Conservation (phyloP, 371 early-diverging fungal species). For the Entomophthora muscae region DNA sequence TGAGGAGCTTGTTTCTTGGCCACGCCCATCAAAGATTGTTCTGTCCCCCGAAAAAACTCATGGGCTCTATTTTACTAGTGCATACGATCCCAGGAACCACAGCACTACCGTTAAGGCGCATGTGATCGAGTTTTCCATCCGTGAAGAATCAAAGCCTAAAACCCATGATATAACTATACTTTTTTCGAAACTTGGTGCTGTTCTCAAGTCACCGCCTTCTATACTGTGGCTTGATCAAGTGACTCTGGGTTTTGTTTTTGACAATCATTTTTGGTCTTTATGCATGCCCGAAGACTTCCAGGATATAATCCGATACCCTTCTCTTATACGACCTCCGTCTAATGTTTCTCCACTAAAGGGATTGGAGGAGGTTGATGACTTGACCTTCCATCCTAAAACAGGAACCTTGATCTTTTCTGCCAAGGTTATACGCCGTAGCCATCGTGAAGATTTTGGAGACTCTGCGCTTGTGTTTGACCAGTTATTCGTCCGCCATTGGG, state of each 20-base stretch:
- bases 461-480: slow-evolving; percentile 32
- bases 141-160: not conserved
- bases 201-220: too few relatives aligned
- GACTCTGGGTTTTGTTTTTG: not conserved
- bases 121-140: not conserved
- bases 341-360: not conserved
- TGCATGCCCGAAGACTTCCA: not conserved
- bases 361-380: not conserved
- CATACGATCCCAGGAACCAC: not conserved
- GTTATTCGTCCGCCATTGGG: slow-evolving; percentile 59
- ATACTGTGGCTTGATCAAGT: not conserved
- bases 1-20: not conserved
- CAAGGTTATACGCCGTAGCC: not conserved
- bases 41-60: not conserved
- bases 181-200: not conserved
- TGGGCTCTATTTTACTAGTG: slow-evolving; percentile 1
- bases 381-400: not conserved
- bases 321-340: not conserved
- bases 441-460: slow-evolving; percentile 13
- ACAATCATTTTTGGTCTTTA: not conserved
- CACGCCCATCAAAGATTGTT: not conserved
- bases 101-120: not conserved
- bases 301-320: not conserved
- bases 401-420: slow-evolving; percentile 2
- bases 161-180: not conserved